Conservation (phyloP, 306 rosid genomes). For the Cucumis hystrix region DNA sequence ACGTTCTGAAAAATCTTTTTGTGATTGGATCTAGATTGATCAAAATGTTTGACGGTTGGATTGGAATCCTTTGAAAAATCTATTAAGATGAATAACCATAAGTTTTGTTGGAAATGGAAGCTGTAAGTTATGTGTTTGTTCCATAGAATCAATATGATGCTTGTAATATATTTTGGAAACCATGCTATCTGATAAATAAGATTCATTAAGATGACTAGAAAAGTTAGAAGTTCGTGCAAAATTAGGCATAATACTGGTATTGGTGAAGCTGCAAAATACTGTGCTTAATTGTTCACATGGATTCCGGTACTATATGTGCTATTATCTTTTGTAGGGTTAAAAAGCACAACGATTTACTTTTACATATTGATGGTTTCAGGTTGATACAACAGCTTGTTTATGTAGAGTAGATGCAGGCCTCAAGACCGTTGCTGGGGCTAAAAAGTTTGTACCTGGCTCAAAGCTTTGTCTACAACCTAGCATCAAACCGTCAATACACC, state of each 20-base stretch:
- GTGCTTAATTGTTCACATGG: not conserved
- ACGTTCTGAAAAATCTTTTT: not conserved
- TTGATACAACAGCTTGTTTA: slow-evolving; percentile 91
- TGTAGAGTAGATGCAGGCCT: slow-evolving; percentile 94
- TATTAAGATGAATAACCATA: not conserved
- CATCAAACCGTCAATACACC: slow-evolving; percentile 80
- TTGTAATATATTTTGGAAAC: not conserved
- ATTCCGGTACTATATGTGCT: not conserved
- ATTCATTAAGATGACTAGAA: not conserved
- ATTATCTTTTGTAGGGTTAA: not conserved
- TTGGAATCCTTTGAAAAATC: not conserved
- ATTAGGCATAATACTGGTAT: not conserved
- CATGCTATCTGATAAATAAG: not conserved
- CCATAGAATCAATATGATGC: not conserved
- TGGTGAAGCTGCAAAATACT: not conserved
- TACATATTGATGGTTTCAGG: slow-evolving; percentile 31
- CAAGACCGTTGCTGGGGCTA: slow-evolving; percentile 92
- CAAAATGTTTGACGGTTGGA: not conserved
- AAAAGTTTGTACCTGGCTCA: slow-evolving; percentile 92
- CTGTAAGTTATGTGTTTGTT: not conserved
- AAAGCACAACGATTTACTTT: not conserved
- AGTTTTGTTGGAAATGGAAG: not conserved
- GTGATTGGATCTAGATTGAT: not conserved
- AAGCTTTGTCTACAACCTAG: slow-evolving; percentile 92
- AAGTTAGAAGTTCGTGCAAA: not conserved